These are phyloP conservation scores for Xerocomus nothofagi DNA, from an alignment of 1,284 basidiomycete species.

Conservation along the genomic window DNA sequence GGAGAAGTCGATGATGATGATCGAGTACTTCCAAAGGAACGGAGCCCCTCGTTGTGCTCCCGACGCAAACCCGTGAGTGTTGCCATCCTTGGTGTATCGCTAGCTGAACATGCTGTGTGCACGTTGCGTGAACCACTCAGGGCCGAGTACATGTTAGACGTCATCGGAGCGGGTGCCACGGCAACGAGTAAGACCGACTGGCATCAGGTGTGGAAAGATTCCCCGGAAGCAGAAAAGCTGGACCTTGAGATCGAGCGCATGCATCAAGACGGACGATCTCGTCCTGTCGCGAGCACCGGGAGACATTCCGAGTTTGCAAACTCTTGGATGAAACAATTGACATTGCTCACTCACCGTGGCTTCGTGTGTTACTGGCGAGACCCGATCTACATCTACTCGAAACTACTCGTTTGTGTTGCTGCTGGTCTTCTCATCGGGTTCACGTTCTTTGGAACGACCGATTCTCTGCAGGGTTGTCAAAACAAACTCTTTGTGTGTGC, in stretches of 20 bases:
- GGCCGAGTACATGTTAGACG: slow-evolving; percentile 70
- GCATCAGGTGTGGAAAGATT: slow-evolving; percentile 45
- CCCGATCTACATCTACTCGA: slow-evolving; percentile 77
- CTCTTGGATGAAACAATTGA: slow-evolving; percentile 48
- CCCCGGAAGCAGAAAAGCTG: slow-evolving; percentile 43
- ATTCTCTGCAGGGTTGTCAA: slow-evolving; percentile 72
- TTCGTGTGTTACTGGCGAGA: slow-evolving; percentile 48
- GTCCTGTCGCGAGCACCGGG: slow-evolving; percentile 39
- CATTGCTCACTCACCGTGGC: slow-evolving; percentile 44
- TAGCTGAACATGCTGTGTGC: too few species aligned
- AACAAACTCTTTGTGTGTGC: slow-evolving; percentile 69
- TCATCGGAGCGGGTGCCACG: slow-evolving; percentile 65
- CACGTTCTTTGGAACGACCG: slow-evolving; percentile 67
- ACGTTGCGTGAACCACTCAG: too few species aligned
- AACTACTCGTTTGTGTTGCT: slow-evolving; percentile 59
- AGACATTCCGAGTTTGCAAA: slow-evolving; percentile 57
- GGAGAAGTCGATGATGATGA: slow-evolving; percentile 50
- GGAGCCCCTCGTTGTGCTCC: slow-evolving; percentile 49
- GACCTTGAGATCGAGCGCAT: too few species aligned
- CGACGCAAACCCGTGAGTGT: slow-evolving; percentile 45
- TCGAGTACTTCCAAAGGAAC: slow-evolving; percentile 69
- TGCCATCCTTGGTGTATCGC: too few species aligned
- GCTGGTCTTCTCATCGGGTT: slow-evolving; percentile 66
- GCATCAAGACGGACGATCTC: slow-evolving; percentile 35
- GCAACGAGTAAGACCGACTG: slow-evolving; percentile 47